Conservation (phyloP, 1,284 basidiomycete species). For the Prillingera fragicola region DNA sequence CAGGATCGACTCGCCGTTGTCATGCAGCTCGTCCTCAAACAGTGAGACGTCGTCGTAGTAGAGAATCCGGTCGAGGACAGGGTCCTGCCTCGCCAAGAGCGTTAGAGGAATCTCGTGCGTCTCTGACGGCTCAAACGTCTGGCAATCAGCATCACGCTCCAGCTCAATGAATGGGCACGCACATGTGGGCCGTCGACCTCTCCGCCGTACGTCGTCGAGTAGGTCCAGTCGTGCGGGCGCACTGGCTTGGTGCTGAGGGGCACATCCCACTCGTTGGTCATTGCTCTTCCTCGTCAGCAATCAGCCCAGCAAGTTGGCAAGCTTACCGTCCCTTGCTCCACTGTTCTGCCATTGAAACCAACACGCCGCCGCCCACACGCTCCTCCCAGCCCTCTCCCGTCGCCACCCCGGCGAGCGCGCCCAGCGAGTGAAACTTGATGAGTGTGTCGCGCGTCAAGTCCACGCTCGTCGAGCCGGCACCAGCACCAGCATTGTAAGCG, state of each 20-base stretch:
- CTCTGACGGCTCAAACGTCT: slow-evolving; percentile 54
- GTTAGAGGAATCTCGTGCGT: slow-evolving; percentile 66
- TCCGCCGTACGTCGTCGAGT: slow-evolving; percentile 81
- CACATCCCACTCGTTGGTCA: slow-evolving; percentile 45
- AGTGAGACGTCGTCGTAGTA: slow-evolving; percentile 90
- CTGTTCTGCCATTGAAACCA: slow-evolving; percentile 87
- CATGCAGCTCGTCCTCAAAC: slow-evolving; percentile 90
- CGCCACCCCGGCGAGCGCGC: slow-evolving; percentile 69
- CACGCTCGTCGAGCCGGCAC: slow-evolving; percentile 4
- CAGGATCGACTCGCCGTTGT: slow-evolving; percentile 79
- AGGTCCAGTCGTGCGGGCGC: slow-evolving; percentile 97
- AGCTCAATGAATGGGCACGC: slow-evolving; percentile 9
- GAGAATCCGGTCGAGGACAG: slow-evolving; percentile 59
- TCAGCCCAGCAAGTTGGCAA: not conserved
- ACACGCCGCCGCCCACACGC: slow-evolving; percentile 78
- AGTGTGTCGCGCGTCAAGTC: slow-evolving; percentile 56
- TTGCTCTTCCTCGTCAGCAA: slow-evolving; percentile 11
- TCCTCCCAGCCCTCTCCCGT: slow-evolving; percentile 62
- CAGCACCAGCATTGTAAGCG: slow-evolving; percentile 29
- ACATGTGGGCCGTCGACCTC: slow-evolving; percentile 47
- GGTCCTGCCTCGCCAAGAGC: slow-evolving; percentile 80
- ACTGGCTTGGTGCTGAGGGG: slow-evolving; percentile 71
- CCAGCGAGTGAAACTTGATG: slow-evolving; percentile 63
- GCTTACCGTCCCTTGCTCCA: slow-evolving; percentile 81
- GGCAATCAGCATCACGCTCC: slow-evolving; percentile 4